Percentiles rank a stretch among this genome's conserved stretches.
These are phyloP conservation scores for Shiraia bambusicola DNA, from an alignment of 2,329 filamentous ascomycete genomes.

Conservation along the genomic window DNA sequence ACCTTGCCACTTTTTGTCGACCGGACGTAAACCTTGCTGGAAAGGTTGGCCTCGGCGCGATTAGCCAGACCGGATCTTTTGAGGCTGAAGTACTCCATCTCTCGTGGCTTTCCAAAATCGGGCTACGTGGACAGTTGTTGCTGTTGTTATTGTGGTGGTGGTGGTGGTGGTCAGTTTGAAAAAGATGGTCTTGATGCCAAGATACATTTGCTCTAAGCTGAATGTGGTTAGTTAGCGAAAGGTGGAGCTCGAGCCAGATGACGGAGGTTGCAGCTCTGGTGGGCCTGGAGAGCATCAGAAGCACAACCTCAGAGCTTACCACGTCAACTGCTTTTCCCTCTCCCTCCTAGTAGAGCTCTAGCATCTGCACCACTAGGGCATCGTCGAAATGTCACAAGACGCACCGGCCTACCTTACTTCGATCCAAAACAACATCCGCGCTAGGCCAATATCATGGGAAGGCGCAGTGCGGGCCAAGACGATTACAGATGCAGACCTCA, in stretches of 20 bases:
- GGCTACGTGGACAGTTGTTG: background rate
- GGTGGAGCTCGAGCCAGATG: slow-evolving; percentile 28
- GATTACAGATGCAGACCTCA: slow-evolving; percentile 89
- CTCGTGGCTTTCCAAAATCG: background rate
- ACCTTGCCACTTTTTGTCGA: slow-evolving; percentile 96
- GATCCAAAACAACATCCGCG: slow-evolving; percentile 95
- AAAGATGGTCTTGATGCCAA: slow-evolving; percentile 34
- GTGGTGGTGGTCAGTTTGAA: slow-evolving; percentile 14
- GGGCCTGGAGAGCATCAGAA: slow-evolving; percentile 34
- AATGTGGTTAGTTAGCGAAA: slow-evolving; percentile 1
- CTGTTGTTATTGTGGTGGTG: slow-evolving; percentile 6
- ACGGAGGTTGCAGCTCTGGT: slow-evolving; percentile 36
- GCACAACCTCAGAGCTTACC: slow-evolving; percentile 30
- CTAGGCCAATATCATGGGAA: slow-evolving; percentile 95
- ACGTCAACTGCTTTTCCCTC: background rate
- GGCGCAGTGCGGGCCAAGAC: slow-evolving; percentile 90
- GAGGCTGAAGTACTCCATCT: slow-evolving; percentile 53
- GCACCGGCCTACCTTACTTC: slow-evolving; percentile 84
- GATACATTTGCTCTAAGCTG: slow-evolving; percentile 14
- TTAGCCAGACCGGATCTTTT: slow-evolving; percentile 59
- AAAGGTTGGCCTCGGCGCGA: slow-evolving; percentile 69
- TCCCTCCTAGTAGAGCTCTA: background rate
- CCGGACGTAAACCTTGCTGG: slow-evolving; percentile 92
- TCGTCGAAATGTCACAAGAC: slow-evolving; percentile 77
- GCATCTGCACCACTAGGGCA: slow-evolving; percentile 3